A percentile compares a stretch with the other conserved stretches of the same genome.
Conservation (phyloP, 2,329 filamentous ascomycete species). For the Alternaria hordeiaustralica region DNA sequence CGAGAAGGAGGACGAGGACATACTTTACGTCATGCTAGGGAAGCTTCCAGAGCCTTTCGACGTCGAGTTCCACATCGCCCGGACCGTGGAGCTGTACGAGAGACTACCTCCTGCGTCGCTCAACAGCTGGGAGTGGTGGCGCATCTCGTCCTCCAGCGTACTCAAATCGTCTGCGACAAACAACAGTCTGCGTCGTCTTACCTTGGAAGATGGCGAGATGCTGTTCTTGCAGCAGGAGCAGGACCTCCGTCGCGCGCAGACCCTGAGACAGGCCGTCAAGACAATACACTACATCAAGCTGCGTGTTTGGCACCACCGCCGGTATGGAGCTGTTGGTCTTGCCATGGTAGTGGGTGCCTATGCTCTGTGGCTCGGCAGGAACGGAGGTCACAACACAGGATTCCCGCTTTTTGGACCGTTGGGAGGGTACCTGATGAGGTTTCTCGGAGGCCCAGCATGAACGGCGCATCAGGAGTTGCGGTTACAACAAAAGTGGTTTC, state of each 20-base stretch:
- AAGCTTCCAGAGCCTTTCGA: slow-evolving; percentile 84
- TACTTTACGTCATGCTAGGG: slow-evolving; percentile 86
- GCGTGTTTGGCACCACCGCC: slow-evolving; percentile 70
- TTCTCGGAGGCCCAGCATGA: slow-evolving; percentile 14
- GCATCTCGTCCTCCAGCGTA: slow-evolving; percentile 77
- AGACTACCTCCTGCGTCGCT: slow-evolving; percentile 75
- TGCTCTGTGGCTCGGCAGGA: slow-evolving; percentile 45
- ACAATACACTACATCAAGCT: slow-evolving; percentile 43
- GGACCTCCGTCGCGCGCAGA: slow-evolving; percentile 73
- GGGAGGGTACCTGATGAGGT: slow-evolving; percentile 22
- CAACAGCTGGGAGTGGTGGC: slow-evolving; percentile 68
- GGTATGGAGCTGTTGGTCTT: slow-evolving; percentile 64
- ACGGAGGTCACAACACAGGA: slow-evolving; percentile 13
- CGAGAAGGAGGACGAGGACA: slow-evolving; percentile 76
- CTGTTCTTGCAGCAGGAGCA: slow-evolving; percentile 74
- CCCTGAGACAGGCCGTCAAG: slow-evolving; percentile 45
- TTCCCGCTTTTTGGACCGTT: slow-evolving; percentile 21
- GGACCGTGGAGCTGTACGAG: slow-evolving; percentile 69
- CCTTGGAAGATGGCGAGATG: slow-evolving; percentile 68
- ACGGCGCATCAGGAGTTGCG: neutral
- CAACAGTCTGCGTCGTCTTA: slow-evolving; percentile 60
- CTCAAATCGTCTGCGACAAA: slow-evolving; percentile 78
- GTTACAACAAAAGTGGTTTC: slow-evolving; percentile 8
- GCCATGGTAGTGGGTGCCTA: slow-evolving; percentile 50
- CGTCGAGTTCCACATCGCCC: slow-evolving; percentile 76